Evolutionary conservation across 352 stramenopile genomes (phyloP).

Genomic region (Phytophthora rubi): DNA sequence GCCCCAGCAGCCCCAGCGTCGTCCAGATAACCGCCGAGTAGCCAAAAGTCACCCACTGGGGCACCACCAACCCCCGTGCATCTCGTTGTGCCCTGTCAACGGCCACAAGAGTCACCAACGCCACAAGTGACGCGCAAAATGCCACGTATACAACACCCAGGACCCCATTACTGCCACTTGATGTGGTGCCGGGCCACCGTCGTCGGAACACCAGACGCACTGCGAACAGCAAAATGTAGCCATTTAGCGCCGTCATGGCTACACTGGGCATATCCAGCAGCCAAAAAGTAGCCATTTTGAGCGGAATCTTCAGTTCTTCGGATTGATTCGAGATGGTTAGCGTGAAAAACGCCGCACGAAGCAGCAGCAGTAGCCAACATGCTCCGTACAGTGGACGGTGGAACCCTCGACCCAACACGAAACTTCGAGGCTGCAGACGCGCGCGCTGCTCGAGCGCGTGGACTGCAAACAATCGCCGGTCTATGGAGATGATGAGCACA

Average conservation of each 20-base stretch:
- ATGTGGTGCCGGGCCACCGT: slow-evolving; percentile 25
- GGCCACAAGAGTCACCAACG: slow-evolving; percentile 24
- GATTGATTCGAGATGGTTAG: slow-evolving; percentile 8
- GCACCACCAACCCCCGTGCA: slow-evolving; percentile 8
- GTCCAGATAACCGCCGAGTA: slow-evolving; percentile 37
- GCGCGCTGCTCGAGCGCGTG: slow-evolving; percentile 18
- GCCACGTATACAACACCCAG: slow-evolving; percentile 20
- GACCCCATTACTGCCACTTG: slow-evolving; percentile 1
- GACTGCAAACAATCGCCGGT: slow-evolving; percentile 19
- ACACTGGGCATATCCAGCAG: slow-evolving; percentile 45
- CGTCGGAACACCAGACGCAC: slow-evolving; percentile 26
- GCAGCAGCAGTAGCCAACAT: slow-evolving; percentile 27
- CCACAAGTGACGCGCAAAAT: slow-evolving; percentile 26
- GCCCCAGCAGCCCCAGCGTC: slow-evolving; percentile 29
- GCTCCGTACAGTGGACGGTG: slow-evolving; percentile 36
- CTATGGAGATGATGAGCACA: slow-evolving; percentile 15
- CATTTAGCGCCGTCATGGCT: slow-evolving; percentile 25
- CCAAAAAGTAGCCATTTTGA: slow-evolving; percentile 36
- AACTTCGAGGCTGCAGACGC: slow-evolving; percentile 1
- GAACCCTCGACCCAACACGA: slow-evolving; percentile 37
- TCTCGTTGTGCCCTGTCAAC: slow-evolving; percentile 6
- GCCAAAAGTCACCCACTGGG: slow-evolving; percentile 29
- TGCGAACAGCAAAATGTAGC: slow-evolving; percentile 48
- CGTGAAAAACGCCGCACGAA: slow-evolving; percentile 35
- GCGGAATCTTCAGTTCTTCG: background rate